Percentiles rank a stretch among this genome's conserved stretches.
phyloP scores from a whole-genome alignment of 371 early-diverging fungal species.

The Syncephalastrum contaminatum region DNA sequence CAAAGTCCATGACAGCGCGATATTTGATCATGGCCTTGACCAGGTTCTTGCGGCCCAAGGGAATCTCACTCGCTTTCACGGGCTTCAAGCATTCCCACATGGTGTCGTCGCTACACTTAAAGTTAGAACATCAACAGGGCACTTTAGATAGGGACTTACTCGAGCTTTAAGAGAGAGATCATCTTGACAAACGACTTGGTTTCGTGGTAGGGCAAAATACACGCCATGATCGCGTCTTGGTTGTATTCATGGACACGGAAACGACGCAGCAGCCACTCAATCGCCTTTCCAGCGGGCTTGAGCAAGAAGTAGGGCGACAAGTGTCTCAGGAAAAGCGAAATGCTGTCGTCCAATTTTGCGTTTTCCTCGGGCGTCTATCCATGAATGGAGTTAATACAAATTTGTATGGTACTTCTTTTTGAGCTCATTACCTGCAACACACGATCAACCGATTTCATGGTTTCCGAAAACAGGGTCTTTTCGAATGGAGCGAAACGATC shows the following conservation, averaged over 20 bases:
- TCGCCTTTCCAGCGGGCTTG: conserved; percentile 78
- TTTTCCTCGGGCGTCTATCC: conserved; percentile 79
- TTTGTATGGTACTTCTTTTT: too few relatives aligned
- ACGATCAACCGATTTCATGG: conserved; percentile 79
- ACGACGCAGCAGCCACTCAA: conserved; percentile 93
- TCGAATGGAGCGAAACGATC: conserved; percentile 68
- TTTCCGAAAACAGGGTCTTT: conserved; percentile 78
- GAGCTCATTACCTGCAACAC: conserved; percentile 53
- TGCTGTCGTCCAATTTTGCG: conserved; percentile 72
- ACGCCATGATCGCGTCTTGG: conserved; percentile 71
- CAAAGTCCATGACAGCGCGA: conserved; percentile 62
- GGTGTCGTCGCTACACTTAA: conserved; percentile 44
- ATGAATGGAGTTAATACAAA: conserved; percentile 5
- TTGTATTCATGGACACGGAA: conserved; percentile 90
- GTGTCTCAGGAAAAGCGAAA: conserved; percentile 69
- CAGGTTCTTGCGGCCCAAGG: conserved; percentile 61
- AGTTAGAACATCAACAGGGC: conserved; percentile 1
- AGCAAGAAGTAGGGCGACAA: conserved; percentile 84
- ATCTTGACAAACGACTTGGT: conserved; percentile 84
- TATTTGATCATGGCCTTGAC: conserved; percentile 60
- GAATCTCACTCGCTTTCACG: conserved; percentile 56
- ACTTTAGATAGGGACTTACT: conserved; percentile 39
- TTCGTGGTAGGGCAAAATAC: conserved; percentile 91
- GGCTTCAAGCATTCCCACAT: conserved; percentile 69
- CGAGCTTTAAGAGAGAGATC: conserved; percentile 66